Base-by-base conservation (phyloP, 2,329 filamentous ascomycete species). In the Lasiodiplodia gonubiensis region DNA sequence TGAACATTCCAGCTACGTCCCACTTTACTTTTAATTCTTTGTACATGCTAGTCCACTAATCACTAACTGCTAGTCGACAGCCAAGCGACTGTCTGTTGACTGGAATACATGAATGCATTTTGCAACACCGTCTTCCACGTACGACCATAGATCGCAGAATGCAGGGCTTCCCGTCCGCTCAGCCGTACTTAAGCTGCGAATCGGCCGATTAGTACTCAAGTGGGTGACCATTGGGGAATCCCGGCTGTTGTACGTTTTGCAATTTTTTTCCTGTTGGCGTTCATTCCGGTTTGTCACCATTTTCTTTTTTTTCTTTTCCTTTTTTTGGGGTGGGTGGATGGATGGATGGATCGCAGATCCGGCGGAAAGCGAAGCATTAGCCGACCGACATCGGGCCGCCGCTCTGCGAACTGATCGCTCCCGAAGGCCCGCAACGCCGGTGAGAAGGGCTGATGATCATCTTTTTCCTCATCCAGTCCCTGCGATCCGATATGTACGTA, bases 141-240 rank as follows among this genome's bases (percentile, higher is more conserved):
- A 52, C 49, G 49, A 52, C 49, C 49, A 52, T 30, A 52, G 49
- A 25, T 27, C 49, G 49, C 23, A 52, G 49, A 52, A 30, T 18
- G 16, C 16, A 30, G 49, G 49, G 49, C 49, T 52, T 52, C 49
- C 49, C 49, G 49, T 52, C 49, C 49, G 49, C 49, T 52, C 49
- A 52, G 49, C 49, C 49, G 49, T 52, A 52, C 49, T 52, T 14
- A 52, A 52, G 49, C 49, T 52, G 23, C 49, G 49, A 27, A 52
- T 25, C 49, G 49, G 23, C 49, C 49, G 49, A 52, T 52, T 52
- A 52, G 49, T 52, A 52, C 49, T 52, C 49, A 52, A 52, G 49
- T 52, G 49, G 49, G 49, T 52, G 49, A 52, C 49, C 49, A 52
- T 52, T 52, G 49, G 49, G 49, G 25, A 52, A 52, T 52, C 14